Evolutionary conservation across 2,329 filamentous ascomycete species (phyloP).

Genomic region (Stylonectria norvegica): DNA sequence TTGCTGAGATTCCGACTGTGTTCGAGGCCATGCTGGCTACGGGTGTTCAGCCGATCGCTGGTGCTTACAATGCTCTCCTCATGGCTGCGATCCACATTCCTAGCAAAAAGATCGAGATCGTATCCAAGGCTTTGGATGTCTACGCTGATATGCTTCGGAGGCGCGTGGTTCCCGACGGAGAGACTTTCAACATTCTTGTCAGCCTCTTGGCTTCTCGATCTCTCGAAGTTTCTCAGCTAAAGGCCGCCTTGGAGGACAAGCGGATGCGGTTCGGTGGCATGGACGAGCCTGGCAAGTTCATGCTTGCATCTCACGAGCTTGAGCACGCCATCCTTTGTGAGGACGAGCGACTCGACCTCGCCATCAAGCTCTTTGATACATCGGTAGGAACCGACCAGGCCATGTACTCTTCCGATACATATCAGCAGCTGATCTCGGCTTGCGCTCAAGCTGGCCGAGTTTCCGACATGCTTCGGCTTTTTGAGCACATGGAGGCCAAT

Average conservation of each 20-base stretch:
- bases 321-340: slow-evolving; percentile 83
- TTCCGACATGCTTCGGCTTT: slow-evolving; percentile 85
- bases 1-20: slow-evolving; percentile 82
- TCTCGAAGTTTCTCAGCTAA: slow-evolving; percentile 71
- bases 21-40: slow-evolving; percentile 88
- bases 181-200: slow-evolving; percentile 86
- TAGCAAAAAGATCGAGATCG: slow-evolving; percentile 73
- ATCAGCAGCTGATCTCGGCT: slow-evolving; percentile 79
- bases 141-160: slow-evolving; percentile 95
- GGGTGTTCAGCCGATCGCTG: slow-evolving; percentile 74
- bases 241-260: slow-evolving; percentile 73
- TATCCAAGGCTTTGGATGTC: slow-evolving; percentile 88
- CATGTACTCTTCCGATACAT: slow-evolving; percentile 76
- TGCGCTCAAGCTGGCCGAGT: slow-evolving; percentile 80
- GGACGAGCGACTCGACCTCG: slow-evolving; percentile 81
- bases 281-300: slow-evolving; percentile 79
- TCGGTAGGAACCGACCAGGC: slow-evolving; percentile 62
- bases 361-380: slow-evolving; percentile 78
- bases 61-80: slow-evolving; percentile 89
- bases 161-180: slow-evolving; percentile 73
- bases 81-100: slow-evolving; percentile 81
- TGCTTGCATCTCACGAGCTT: slow-evolving; percentile 82
- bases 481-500: slow-evolving; percentile 83
- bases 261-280: slow-evolving; percentile 80
- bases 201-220: slow-evolving; percentile 77